Evolutionary conservation across 495 filamentous ascomycete genomes (phyloP), one percentile per base, ranked within the genome.

Genomic region (Trypethelium eluteriae): DNA sequence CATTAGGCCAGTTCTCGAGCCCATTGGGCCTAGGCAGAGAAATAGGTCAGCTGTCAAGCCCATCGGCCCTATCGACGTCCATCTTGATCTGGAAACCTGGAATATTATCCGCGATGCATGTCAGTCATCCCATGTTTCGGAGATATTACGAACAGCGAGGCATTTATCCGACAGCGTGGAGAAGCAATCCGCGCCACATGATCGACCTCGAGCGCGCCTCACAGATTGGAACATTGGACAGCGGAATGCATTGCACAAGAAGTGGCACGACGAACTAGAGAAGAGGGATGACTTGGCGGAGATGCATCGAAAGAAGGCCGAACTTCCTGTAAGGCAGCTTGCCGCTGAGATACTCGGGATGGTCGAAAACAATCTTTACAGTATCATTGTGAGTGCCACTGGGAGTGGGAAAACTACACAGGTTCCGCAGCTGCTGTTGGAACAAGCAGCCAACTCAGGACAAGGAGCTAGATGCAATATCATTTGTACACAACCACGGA

Each of bases 381-480:
- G 79, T 65, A 81, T 87, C 49, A 77, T 86, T 61, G 78, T 81
- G 61, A 84, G 82, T 41, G 81, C 82, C 34, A 86, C 84, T 56
- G 84, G 85, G 25, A 80, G 79, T 62, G 85, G 84, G 53, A 87
- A 87, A 70, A 86, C 84, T 0, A 87, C 85, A 2, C 84, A 87
- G 73, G 76, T 86, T 11, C 85, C 84, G 32, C 85, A 86, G 67
- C 83, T 86, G 12, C 66, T 87, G 39, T 69, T 86, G 3, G 84
- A 86, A 62, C 72, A 84, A 59, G 78, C 81, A 11, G 84, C 81
- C 65, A 67, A 69, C 18, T 64, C 66, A 11, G 79, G 76, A 4
- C 62, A 62, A n/a, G 81, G 81, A 34, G 74, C 72, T 36, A 53
- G 66, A 38, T 82, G 81, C 67, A 82, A 83, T 67, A 80, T 84